phyloP scores from a whole-genome alignment of 306 rosid genomes.

The Rosa lucieae region DNA sequence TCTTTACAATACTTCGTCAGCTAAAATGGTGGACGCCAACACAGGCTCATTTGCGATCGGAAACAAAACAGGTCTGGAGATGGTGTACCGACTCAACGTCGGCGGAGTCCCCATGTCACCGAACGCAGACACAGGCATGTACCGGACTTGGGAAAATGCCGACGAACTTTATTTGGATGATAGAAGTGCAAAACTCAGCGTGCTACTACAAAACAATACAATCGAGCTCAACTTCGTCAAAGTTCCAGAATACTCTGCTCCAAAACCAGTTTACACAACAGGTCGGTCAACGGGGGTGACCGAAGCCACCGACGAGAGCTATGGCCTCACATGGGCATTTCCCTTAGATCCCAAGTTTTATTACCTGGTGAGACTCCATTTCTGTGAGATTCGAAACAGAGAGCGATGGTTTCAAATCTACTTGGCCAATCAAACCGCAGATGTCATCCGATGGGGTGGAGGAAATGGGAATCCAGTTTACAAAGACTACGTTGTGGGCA shows the following conservation, averaged over 20 bases:
- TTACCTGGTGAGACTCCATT: neutral
- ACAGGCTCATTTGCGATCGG: accelerated
- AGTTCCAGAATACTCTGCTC: neutral
- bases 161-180: neutral
- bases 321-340: slow-evolving; percentile 3
- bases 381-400: slow-evolving; percentile 11
- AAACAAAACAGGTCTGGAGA: slow-evolving; percentile 26
- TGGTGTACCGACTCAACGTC: slow-evolving; percentile 23
- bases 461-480: neutral
- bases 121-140: slow-evolving; percentile 29
- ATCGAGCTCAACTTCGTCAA: neutral
- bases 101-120: neutral
- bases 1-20: slow-evolving; percentile 31
- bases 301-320: no score
- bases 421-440: neutral
- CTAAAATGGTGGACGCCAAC: neutral
- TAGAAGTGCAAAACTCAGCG: neutral
- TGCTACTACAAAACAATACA: accelerated
- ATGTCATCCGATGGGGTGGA: accelerated
- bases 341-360: neutral
- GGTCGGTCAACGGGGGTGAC: neutral
- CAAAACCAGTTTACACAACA: neutral
- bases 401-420: slow-evolving; percentile 16
- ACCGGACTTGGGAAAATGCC: neutral
- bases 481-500: slow-evolving; percentile 34